Base-by-base conservation (phyloP, 225 moss, liverwort and hornwort genomes). In the Straminergon stramineum region DNA sequence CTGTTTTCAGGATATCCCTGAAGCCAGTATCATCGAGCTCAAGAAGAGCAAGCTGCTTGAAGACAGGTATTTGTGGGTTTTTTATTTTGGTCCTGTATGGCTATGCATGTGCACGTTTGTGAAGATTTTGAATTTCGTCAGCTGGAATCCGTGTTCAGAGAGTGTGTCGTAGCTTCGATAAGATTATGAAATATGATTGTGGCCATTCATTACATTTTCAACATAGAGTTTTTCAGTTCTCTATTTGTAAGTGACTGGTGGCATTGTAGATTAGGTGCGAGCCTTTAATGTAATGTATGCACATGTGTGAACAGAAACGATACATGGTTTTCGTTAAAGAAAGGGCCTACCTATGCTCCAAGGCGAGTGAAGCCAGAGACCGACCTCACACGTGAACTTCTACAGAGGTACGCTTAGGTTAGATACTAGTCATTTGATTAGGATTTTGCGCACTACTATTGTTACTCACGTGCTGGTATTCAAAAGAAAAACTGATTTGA, bases 301-400 rank as follows among this genome's bases (percentile, higher is more conserved):
- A 24, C 41, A 9, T 82, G 91, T 90, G 74, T 41, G 64, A n/a
- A 79, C 86, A 96, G 92, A 89, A 87, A 87, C 35, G 92, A 91
- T 70, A 92, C 88, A 17, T 95, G 93, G 90, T 95, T 89, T 90
- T 92, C 82, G 17, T 75, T 93, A 61, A 90, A 80, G 71, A 96
- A 94, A 79, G 96, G 96, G 24, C 93, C 94, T 55, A 95, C 96
- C 63, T 99, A 96, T 90, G 95, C 96, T 63, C 93, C 92, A 17
- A 95, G 94, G 89, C 92, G 97, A 91, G 93, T 95, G 88, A 99
- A 97, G 83, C 96, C 95, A 56, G 95, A 97, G 81, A 99, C 97
- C 56, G 96, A 99, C 91, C 95, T 99, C 51, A 97, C 97, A 28
- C 93, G 96, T 69, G 96, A 99, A 53, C 91, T 99, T 65, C 89